These are phyloP conservation scores for Xylaria digitata DNA, from an alignment of 2,329 filamentous ascomycete species.

Conservation along the genomic window DNA sequence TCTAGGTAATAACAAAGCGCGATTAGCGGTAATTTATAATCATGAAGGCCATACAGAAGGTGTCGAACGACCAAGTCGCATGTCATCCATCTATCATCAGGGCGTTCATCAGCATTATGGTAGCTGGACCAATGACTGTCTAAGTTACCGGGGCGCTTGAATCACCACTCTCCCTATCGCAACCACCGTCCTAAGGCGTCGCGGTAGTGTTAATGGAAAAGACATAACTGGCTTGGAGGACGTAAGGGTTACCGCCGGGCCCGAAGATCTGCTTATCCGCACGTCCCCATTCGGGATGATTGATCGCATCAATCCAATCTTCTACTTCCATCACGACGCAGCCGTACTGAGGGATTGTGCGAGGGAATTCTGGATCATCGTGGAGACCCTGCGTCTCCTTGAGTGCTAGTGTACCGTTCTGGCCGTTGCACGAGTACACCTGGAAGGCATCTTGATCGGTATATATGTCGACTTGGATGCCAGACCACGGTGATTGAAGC, in stretches of 20 bases:
- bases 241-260: conserved; percentile 69
- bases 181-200: conserved; percentile 42
- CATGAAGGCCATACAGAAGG: conserved; percentile 5
- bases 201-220: conserved; percentile 63
- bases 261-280: conserved; percentile 68
- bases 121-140: neutral
- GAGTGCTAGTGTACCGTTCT: conserved; percentile 76
- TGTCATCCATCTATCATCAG: neutral
- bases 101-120: conserved; percentile 3
- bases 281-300: conserved; percentile 88
- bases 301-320: conserved; percentile 94
- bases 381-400: conserved; percentile 77
- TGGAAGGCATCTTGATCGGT: conserved; percentile 90
- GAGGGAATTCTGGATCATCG: conserved; percentile 64
- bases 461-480: conserved; percentile 84
- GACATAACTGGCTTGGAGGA: conserved; percentile 70
- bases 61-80: neutral
- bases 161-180: conserved; percentile 15
- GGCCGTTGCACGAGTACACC: conserved; percentile 83
- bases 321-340: conserved; percentile 93
- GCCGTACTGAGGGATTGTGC: conserved; percentile 78
- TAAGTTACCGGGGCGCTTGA: neutral
- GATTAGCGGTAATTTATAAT: conserved; percentile 21
- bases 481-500: conserved; percentile 78
- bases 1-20: conserved; percentile 23